Conservation (phyloP, 2,329 filamentous ascomycete species). For the Geosmithia putterillii region DNA sequence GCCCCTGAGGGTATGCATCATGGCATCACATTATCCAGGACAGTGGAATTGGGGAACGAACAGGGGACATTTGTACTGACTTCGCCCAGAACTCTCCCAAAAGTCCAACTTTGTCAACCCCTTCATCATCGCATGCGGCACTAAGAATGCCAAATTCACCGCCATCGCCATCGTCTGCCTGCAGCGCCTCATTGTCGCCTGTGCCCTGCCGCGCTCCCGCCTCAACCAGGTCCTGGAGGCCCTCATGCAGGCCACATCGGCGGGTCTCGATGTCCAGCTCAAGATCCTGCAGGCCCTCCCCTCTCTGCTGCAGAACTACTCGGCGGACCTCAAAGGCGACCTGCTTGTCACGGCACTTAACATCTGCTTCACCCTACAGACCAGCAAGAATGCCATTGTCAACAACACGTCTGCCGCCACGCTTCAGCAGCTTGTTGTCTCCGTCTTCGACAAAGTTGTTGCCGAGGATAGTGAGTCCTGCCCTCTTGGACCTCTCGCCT, state of each 20-base stretch:
- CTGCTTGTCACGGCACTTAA: constrained; percentile 73
- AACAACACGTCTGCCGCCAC: constrained; percentile 96
- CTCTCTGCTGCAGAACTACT: constrained; percentile 82
- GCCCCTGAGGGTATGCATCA: constrained; percentile 20
- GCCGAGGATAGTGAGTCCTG: constrained; percentile 59
- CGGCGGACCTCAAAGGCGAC: constrained; percentile 66
- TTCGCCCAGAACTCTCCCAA: constrained; percentile 60
- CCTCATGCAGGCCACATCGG: constrained; percentile 71
- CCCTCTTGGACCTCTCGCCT: neutral
- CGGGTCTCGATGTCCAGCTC: constrained; percentile 78
- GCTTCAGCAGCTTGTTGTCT: constrained; percentile 82
- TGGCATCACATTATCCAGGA: neutral
- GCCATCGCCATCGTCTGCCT: constrained; percentile 79
- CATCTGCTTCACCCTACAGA: constrained; percentile 83
- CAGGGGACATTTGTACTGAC: no score
- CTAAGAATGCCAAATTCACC: constrained; percentile 82
- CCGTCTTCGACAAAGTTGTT: constrained; percentile 84
- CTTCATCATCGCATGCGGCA: constrained; percentile 85
- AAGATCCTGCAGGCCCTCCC: constrained; percentile 91
- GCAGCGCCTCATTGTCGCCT: constrained; percentile 74
- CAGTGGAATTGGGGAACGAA: no score
- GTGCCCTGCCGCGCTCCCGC: constrained; percentile 65
- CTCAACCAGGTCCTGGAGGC: constrained; percentile 81
- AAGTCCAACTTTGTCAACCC: constrained; percentile 79
- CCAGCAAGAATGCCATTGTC: constrained; percentile 84